phyloP scores from a whole-genome alignment of 257 asterid genomes.

The Fraxinus quadrangulata region DNA sequence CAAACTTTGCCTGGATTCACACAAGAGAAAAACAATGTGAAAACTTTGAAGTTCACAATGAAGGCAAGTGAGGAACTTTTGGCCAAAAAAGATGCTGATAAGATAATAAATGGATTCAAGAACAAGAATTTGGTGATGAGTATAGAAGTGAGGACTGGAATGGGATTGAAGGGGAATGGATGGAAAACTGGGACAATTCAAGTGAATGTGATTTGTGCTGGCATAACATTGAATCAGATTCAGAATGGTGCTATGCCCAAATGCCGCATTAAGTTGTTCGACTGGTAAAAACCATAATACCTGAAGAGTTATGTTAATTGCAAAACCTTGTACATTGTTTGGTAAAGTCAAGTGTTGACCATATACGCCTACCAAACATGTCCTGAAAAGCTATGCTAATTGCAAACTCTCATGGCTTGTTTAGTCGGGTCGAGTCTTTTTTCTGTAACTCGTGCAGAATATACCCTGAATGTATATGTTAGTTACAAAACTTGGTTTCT shows the following conservation, averaged over 20 bases:
- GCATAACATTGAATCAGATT: constrained; percentile 29
- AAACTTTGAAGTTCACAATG: constrained; percentile 21
- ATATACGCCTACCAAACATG: too few relatives aligned
- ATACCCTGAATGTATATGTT: neutral
- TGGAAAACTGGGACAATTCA: constrained; percentile 31
- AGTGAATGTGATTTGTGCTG: constrained; percentile 31
- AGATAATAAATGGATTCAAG: constrained; percentile 30
- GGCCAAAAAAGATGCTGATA: constrained; percentile 22
- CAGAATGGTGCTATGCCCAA: constrained; percentile 25
- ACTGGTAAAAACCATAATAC: constrained; percentile 28
- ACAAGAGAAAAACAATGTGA: constrained; percentile 30
- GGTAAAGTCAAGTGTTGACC: too few relatives aligned
- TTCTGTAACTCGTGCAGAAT: too few relatives aligned
- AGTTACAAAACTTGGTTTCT: too few relatives aligned
- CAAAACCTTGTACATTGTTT: too few relatives aligned
- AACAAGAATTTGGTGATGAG: constrained; percentile 33
- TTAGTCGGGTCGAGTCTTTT: neutral
- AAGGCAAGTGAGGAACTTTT: constrained; percentile 19
- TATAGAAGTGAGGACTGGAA: constrained; percentile 31
- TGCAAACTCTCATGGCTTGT: neutral
- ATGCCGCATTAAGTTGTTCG: constrained; percentile 35
- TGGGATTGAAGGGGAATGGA: constrained; percentile 28
- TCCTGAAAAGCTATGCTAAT: neutral
- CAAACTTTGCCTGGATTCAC: constrained; percentile 31
- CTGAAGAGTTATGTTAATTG: neutral